Percentiles rank a stretch among this genome's conserved stretches.
phyloP scores from a whole-genome alignment of 768 basidiomycete genomes.

The Tricholoma sp. region DNA sequence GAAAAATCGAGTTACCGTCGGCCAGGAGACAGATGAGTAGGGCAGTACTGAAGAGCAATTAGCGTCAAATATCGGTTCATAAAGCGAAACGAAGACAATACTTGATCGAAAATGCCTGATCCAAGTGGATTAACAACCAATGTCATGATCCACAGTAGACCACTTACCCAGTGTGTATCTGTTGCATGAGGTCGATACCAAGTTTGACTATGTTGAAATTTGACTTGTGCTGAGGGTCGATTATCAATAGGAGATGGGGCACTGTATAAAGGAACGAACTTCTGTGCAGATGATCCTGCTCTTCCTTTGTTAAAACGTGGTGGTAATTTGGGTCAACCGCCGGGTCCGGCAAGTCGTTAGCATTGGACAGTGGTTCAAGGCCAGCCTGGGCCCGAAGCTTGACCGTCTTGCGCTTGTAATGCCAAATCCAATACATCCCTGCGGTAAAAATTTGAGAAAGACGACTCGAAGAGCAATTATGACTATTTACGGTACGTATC shows the following conservation, averaged over 20 bases:
- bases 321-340: slow-evolving; percentile 64
- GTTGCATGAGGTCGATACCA: slow-evolving; percentile 89
- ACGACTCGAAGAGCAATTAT: neutral
- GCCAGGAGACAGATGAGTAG: slow-evolving; percentile 68
- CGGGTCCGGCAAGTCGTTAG: slow-evolving; percentile 81
- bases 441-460: slow-evolving; percentile 1
- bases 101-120: slow-evolving; percentile 68
- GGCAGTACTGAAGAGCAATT: slow-evolving; percentile 42
- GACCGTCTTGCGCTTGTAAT: slow-evolving; percentile 58
- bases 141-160: neutral
- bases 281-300: slow-evolving; percentile 60
- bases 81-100: slow-evolving; percentile 20
- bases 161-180: slow-evolving; percentile 66
- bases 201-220: slow-evolving; percentile 67
- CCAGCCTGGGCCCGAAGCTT: slow-evolving; percentile 56
- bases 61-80: neutral
- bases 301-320: slow-evolving; percentile 61
- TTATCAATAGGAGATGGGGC: neutral
- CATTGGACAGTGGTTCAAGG: slow-evolving; percentile 64
- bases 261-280: slow-evolving; percentile 37
- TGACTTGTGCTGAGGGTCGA: slow-evolving; percentile 49
- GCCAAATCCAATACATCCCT: slow-evolving; percentile 76
- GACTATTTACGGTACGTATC: slow-evolving; percentile 65
- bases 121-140: neutral
- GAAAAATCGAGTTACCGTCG: slow-evolving; percentile 79